Evolutionary conservation across 345 rosid genomes (phyloP).

Genomic region (Durio zibethinus): DNA sequence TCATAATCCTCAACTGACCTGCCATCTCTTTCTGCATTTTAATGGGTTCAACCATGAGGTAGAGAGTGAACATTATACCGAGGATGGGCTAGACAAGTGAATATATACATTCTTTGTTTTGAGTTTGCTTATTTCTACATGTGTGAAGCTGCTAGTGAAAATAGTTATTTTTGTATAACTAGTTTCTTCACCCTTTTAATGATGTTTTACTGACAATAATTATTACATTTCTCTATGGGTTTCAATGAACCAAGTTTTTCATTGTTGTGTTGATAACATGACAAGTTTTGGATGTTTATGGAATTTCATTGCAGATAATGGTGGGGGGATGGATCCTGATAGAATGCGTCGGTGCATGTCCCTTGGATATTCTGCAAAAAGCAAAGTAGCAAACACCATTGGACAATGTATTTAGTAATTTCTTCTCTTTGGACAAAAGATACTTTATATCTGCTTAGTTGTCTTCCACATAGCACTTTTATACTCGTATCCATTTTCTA

Average conservation of each 20-base stretch:
- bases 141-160: background rate
- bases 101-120: background rate
- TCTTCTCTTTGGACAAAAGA: background rate
- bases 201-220: background rate
- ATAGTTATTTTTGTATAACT: background rate
- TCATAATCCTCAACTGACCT: background rate
- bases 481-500: background rate
- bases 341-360: slow-evolving; percentile 81
- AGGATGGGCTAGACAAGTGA: no score
- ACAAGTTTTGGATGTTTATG: background rate
- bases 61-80: no score
- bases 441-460: background rate
- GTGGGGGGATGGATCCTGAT: slow-evolving; percentile 90
- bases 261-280: background rate
- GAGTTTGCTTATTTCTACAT: background rate
- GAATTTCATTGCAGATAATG: slow-evolving; percentile 58
- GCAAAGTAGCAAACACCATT: slow-evolving; percentile 61
- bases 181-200: background rate
- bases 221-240: background rate
- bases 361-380: slow-evolving; percentile 75
- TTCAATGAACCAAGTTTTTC: background rate
- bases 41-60: background rate
- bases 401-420: slow-evolving; percentile 60
- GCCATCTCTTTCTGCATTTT: background rate
- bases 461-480: background rate